A percentile compares a stretch with the other conserved stretches of the same genome.
Evolutionary conservation across 441 rosid genomes (phyloP).

Genomic region (Biscutella laevigata): DNA sequence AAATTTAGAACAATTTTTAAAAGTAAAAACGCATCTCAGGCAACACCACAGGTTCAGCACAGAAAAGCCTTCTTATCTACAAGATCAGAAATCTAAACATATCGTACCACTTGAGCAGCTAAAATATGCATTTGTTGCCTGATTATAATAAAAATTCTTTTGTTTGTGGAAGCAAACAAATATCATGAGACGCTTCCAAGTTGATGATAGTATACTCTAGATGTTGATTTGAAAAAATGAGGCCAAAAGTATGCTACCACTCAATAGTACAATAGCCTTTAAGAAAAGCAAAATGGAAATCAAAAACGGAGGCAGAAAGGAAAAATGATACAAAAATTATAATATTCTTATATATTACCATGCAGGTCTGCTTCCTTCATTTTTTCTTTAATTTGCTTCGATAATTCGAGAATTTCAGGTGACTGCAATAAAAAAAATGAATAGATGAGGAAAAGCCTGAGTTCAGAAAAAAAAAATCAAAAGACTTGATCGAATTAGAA

Average conservation of each 20-base stretch:
- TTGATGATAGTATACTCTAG: not conserved
- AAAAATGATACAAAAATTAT: not conserved
- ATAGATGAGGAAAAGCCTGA: not conserved
- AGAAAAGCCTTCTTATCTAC: no score
- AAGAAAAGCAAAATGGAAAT: not conserved
- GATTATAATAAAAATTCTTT: not conserved
- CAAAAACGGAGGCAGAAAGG: not conserved
- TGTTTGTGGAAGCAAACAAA: not conserved
- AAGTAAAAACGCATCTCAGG: not conserved
- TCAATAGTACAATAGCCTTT: not conserved
- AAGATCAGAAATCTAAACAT: constrained; percentile 2
- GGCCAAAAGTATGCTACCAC: not conserved
- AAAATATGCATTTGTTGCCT: not conserved
- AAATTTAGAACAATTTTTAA: not conserved
- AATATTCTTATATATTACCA: constrained; percentile 35
- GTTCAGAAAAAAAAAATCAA: not conserved
- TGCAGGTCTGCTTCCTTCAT: constrained; percentile 83
- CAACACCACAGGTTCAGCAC: constrained; percentile 8
- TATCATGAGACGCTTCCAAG: not conserved
- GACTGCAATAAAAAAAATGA: constrained; percentile 38
- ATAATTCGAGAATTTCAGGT: constrained; percentile 64
- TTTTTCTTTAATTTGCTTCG: constrained; percentile 87
- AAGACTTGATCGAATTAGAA: not conserved
- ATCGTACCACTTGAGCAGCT: not conserved
- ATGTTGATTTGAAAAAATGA: not conserved